Evolutionary conservation across 805 yeast genomes (phyloP).

Genomic region (Starmerella bombi): DNA sequence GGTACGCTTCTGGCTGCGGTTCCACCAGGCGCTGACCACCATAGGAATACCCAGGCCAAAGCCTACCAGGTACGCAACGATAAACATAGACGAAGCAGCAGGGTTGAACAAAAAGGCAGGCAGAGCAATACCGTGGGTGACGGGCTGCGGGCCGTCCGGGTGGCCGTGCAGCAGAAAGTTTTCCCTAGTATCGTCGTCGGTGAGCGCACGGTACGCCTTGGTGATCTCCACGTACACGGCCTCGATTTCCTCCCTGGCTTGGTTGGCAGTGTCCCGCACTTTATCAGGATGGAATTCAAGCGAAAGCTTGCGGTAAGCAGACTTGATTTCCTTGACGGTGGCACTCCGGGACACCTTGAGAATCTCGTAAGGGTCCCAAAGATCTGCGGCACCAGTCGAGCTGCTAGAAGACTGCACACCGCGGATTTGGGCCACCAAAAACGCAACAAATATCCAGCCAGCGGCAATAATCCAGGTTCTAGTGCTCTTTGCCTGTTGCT

Average conservation of each 20-base stretch:
- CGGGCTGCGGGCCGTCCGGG: slow-evolving; percentile 93
- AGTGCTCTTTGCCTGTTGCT: slow-evolving; percentile 1
- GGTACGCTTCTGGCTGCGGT: slow-evolving; percentile 61
- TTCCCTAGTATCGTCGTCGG: slow-evolving; percentile 74
- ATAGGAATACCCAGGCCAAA: slow-evolving; percentile 71
- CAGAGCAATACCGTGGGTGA: slow-evolving; percentile 84
- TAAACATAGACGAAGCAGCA: slow-evolving; percentile 50
- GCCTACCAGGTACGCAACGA: slow-evolving; percentile 52
- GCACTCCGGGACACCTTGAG: slow-evolving; percentile 61
- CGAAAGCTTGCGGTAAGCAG: slow-evolving; percentile 75
- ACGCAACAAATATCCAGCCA: slow-evolving; percentile 52
- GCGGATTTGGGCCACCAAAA: slow-evolving; percentile 29
- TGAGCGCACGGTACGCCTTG: slow-evolving; percentile 87
- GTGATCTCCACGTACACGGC: slow-evolving; percentile 66
- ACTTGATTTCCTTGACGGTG: slow-evolving; percentile 61
- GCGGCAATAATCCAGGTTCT: slow-evolving; percentile 24
- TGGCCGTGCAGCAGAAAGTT: slow-evolving; percentile 83
- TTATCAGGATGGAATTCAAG: slow-evolving; percentile 91
- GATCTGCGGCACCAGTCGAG: slow-evolving; percentile 15
- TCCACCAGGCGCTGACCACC: slow-evolving; percentile 86
- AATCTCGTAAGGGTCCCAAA: slow-evolving; percentile 84
- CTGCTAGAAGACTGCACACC: slow-evolving; percentile 24
- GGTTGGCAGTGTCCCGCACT: slow-evolving; percentile 38
- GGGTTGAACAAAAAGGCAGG: slow-evolving; percentile 87
- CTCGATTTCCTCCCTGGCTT: slow-evolving; percentile 55